Conservation (phyloP, 495 filamentous ascomycete genomes). For the Xylaria telfairii region DNA sequence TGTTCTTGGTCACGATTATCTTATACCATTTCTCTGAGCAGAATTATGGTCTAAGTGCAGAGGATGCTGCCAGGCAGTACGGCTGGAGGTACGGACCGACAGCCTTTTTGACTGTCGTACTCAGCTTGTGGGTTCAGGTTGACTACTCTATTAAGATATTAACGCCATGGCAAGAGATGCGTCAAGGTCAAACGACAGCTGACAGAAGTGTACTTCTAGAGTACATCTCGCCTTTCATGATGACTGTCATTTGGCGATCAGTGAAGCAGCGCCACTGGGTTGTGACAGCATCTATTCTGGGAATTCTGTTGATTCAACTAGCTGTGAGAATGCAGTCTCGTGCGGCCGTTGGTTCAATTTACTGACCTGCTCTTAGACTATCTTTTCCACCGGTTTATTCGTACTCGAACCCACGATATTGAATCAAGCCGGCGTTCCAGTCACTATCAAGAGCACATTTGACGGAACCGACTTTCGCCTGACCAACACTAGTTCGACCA, state of each 20-base stretch:
- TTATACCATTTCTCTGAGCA: constrained; percentile 28
- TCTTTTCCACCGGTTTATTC: constrained; percentile 29
- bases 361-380: constrained; percentile 21
- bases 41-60: constrained; percentile 29
- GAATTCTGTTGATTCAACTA: constrained; percentile 23
- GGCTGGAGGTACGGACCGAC: constrained; percentile 42
- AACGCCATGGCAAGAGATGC: constrained; percentile 37
- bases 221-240: constrained; percentile 24
- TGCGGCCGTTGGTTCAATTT: neutral
- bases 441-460: constrained; percentile 2
- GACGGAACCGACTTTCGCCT: constrained; percentile 16
- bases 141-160: constrained; percentile 33
- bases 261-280: constrained; percentile 23
- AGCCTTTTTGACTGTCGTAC: constrained; percentile 34
- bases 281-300: constrained; percentile 13
- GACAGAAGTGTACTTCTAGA: constrained; percentile 25
- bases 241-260: constrained; percentile 17
- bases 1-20: constrained; percentile 21
- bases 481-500: constrained; percentile 6
- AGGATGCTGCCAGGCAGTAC: constrained; percentile 31
- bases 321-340: constrained; percentile 16
- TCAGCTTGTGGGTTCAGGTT: constrained; percentile 33
- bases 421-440: neutral
- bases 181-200: constrained; percentile 9
- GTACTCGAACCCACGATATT: constrained; percentile 22